Evolutionary conservation across 2,329 filamentous ascomycete species (phyloP).

Genomic region (Botrytis galanthina): DNA sequence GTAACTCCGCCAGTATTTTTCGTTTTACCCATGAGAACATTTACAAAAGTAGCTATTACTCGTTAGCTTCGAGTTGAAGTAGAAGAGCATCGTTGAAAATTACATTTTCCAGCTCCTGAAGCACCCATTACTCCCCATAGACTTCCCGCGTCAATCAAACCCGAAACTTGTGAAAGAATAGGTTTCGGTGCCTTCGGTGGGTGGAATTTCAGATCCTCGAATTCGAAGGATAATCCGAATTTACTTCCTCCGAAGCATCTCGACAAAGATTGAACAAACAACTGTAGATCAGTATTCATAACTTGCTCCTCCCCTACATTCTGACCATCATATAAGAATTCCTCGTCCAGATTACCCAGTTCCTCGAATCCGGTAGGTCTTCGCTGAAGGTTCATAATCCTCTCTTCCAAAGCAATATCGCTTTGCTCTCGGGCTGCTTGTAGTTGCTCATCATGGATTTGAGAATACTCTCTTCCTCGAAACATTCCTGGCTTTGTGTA

Average conservation of each 20-base stretch:
- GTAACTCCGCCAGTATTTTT: slow-evolving; percentile 50
- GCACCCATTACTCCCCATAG: slow-evolving; percentile 61
- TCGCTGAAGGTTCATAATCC: slow-evolving; percentile 21
- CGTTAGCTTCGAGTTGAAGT: slow-evolving; percentile 18
- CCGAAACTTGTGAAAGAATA: slow-evolving; percentile 54
- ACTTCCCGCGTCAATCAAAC: slow-evolving; percentile 52
- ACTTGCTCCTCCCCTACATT: slow-evolving; percentile 30
- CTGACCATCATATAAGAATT: slow-evolving; percentile 24
- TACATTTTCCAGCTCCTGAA: slow-evolving; percentile 56
- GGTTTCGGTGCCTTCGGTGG: slow-evolving; percentile 45
- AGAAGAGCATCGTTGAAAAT: slow-evolving; percentile 12
- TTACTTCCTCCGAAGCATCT: slow-evolving; percentile 50
- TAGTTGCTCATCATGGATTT: slow-evolving; percentile 31
- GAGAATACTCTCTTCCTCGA: slow-evolving; percentile 35
- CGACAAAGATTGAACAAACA: slow-evolving; percentile 53
- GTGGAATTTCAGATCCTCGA: slow-evolving; percentile 49
- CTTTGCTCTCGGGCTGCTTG: slow-evolving; percentile 8
- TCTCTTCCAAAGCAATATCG: slow-evolving; percentile 26
- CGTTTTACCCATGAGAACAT: slow-evolving; percentile 59
- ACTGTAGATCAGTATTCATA: slow-evolving; percentile 43
- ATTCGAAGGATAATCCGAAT: slow-evolving; percentile 54
- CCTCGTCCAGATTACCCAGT: slow-evolving; percentile 20
- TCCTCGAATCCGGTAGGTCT: slow-evolving; percentile 28
- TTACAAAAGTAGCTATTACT: slow-evolving; percentile 50
- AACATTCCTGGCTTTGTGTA: slow-evolving; percentile 29